Conservation (phyloP, 805 yeast species). For the Wickerhamomyces subpelliculosus region DNA sequence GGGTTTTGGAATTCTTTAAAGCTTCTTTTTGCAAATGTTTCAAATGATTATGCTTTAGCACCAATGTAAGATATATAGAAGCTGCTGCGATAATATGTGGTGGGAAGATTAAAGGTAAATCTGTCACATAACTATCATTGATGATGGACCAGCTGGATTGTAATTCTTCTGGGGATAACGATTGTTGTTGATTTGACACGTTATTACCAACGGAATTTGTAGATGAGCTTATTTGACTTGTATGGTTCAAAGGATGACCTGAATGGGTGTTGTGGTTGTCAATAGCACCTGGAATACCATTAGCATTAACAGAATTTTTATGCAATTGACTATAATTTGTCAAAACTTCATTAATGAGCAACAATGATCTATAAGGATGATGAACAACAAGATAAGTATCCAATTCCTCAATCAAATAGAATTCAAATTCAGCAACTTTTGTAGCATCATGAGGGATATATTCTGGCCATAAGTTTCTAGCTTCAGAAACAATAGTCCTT, state of each 20-base stretch:
- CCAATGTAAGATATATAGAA: constrained; percentile 72
- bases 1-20: not conserved
- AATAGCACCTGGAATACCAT: not conserved
- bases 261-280: constrained; percentile 5
- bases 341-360: constrained; percentile 36
- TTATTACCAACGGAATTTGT: too few relatives aligned
- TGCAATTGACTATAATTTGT: not conserved
- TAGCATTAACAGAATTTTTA: not conserved
- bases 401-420: constrained; percentile 85
- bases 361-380: constrained; percentile 65
- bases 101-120: constrained; percentile 72
- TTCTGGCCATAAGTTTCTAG: constrained; percentile 91
- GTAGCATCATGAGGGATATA: constrained; percentile 87
- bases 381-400: constrained; percentile 64
- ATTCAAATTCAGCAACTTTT: constrained; percentile 91
- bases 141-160: constrained; percentile 87
- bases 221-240: too few relatives aligned
- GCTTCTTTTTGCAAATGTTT: constrained; percentile 12
- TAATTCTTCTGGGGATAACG: constrained; percentile 54
- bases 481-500: constrained; percentile 73
- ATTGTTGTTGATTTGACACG: constrained; percentile 9
- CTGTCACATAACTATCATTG: constrained; percentile 86
- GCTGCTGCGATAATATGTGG: constrained; percentile 86
- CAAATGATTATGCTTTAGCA: constrained; percentile 35
- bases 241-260: too few relatives aligned